Percentiles rank a stretch among this genome's conserved stretches.
Evolutionary conservation across 495 filamentous ascomycete species (phyloP).

Genomic region (Opeltia flavorubescens): DNA sequence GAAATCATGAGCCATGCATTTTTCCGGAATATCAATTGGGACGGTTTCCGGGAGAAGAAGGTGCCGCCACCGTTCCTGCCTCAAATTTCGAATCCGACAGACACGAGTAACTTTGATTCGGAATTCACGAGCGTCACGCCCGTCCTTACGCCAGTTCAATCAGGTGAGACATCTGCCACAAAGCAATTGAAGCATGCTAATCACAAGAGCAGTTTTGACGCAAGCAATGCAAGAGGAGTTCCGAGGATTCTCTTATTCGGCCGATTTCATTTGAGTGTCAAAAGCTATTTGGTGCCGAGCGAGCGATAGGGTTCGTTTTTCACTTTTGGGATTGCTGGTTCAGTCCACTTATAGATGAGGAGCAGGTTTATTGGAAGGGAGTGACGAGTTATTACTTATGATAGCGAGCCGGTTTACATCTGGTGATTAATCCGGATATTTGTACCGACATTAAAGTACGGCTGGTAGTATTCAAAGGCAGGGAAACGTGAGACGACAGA

Average conservation of each 20-base stretch:
- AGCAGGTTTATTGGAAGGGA: too few species aligned
- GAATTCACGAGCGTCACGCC: constrained; percentile 99
- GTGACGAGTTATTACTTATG: too few species aligned
- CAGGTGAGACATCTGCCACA: constrained; percentile 53
- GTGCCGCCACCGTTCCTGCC: constrained; percentile 81
- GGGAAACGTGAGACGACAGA: too few species aligned
- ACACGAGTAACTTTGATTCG: constrained; percentile 97
- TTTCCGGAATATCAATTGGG: constrained; percentile 96
- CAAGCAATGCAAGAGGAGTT: constrained; percentile 99
- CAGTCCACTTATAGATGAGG: background rate
- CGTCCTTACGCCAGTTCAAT: constrained; percentile 92
- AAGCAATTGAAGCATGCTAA: constrained; percentile 1
- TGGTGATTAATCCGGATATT: too few species aligned
- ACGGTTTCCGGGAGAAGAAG: constrained; percentile 92
- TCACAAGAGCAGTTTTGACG: constrained; percentile 57
- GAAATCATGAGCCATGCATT: constrained; percentile 99
- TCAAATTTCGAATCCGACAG: constrained; percentile 74
- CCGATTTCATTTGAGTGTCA: constrained; percentile 42
- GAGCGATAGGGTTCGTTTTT: background rate
- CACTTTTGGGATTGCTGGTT: background rate
- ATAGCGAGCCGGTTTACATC: too few species aligned
- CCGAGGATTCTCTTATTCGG: constrained; percentile 94
- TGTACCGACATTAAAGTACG: too few species aligned
- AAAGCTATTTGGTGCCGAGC: background rate
- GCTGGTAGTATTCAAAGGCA: too few species aligned